phyloP scores from a whole-genome alignment of 108 stramenopile species.

The Discostella stelligeroides region DNA sequence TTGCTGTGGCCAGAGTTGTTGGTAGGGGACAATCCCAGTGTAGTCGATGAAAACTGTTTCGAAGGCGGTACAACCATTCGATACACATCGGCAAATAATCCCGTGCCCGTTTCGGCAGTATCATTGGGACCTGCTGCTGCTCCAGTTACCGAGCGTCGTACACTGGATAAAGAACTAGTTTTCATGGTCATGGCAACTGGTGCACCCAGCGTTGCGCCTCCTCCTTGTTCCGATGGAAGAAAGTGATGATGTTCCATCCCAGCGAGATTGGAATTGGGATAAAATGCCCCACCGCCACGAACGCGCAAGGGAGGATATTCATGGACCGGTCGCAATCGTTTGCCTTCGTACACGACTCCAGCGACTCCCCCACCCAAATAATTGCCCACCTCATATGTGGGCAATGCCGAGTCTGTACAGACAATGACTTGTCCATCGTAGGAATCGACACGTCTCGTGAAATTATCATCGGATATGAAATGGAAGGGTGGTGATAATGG shows the following conservation, averaged over 20 bases:
- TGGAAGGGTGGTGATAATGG: constrained; percentile 22
- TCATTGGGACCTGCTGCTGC: neutral
- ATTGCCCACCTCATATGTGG: constrained; percentile 83
- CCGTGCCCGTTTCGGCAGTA: constrained; percentile 20
- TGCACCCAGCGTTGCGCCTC: neutral
- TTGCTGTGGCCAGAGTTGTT: too few relatives aligned
- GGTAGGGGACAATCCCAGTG: too few relatives aligned
- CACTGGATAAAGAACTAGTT: constrained; percentile 25
- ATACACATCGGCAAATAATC: constrained; percentile 42
- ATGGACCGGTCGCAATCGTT: constrained; percentile 67
- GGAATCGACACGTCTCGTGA: constrained; percentile 65
- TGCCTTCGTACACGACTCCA: constrained; percentile 87
- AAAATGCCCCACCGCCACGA: constrained; percentile 45
- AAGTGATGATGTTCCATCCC: neutral
- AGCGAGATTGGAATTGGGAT: neutral
- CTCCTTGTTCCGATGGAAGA: neutral
- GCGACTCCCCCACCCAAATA: constrained; percentile 89
- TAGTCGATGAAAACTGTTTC: too few relatives aligned
- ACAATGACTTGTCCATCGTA: constrained; percentile 83
- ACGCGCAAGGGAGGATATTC: constrained; percentile 72
- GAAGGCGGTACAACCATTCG: constrained; percentile 16
- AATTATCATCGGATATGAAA: constrained; percentile 43
- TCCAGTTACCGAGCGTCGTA: neutral
- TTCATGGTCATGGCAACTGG: constrained; percentile 43
- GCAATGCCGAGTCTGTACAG: constrained; percentile 59